phyloP scores from a whole-genome alignment of 768 basidiomycete species.

The Xanthoconium stramineum region DNA sequence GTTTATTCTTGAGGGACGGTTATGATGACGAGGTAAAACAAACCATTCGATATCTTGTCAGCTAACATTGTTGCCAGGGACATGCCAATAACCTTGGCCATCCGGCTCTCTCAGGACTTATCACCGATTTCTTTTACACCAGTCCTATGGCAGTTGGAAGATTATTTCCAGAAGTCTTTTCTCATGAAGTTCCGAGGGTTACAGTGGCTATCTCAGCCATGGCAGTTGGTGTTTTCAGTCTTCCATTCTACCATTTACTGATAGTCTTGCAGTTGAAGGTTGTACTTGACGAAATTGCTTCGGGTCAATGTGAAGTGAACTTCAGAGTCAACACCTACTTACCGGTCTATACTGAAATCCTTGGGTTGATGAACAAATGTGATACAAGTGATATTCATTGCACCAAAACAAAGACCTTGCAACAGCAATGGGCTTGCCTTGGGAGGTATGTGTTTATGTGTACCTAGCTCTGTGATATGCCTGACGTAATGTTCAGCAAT shows the following conservation, averaged over 20 bases:
- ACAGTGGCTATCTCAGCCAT: not conserved
- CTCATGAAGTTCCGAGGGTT: not conserved
- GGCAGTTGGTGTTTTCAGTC: not conserved
- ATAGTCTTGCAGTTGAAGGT: not conserved
- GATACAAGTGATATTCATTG: too few relatives aligned
- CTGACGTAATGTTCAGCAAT: not conserved
- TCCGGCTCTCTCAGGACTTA: not conserved
- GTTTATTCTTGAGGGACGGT: not conserved
- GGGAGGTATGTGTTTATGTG: not conserved
- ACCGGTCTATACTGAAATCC: too few relatives aligned
- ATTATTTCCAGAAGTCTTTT: not conserved
- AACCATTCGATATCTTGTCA: not conserved
- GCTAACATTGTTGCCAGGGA: not conserved
- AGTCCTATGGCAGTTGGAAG: not conserved
- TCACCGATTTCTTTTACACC: too few relatives aligned
- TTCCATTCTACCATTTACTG: too few relatives aligned
- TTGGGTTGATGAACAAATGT: too few relatives aligned
- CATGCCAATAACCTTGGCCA: not conserved
- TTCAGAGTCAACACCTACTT: not conserved
- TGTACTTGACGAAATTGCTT: too few relatives aligned
- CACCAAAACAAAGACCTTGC: not conserved
- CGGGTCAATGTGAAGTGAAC: not conserved
- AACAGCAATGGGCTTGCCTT: not conserved
- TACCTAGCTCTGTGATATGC: not conserved
- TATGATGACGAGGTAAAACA: not conserved